Base-by-base conservation (phyloP, 805 yeast species). In the Clavispora santaluciae region DNA sequence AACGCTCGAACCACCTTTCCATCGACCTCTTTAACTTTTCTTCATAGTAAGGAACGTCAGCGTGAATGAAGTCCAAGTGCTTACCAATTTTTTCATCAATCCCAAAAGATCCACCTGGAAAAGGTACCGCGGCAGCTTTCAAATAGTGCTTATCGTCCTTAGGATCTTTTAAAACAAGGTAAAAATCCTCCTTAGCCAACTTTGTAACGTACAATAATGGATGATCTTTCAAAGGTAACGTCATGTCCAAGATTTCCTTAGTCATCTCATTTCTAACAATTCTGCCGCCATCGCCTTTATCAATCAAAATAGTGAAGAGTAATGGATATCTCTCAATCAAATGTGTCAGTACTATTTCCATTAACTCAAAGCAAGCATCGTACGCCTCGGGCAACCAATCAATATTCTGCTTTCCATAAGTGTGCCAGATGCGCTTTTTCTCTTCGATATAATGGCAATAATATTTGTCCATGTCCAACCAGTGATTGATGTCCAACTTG, bases 381-480 rank as follows among this genome's bases (percentile, higher is more conserved):
- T 76, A 70, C 10, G 79, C 71, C 47, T 77, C 86, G 5, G 86
- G 86, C 23, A 79, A 64, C 78, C 82, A 78, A 49, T 76, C 86
- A 48, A 80, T 69, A 53, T 81, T 79, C 38, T 78, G 76, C 37
- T 72, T 70, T 7, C 86, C 86, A 52, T 78, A 79, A 36, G 70
- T 61, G 51, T 72, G 73, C 57, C 73, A 71, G 35, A 83, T 74
- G 43, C 85, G 63, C 53, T 73, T 60, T 59, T 81, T 81, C 54
- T 83, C 87, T 45, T 75, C 67, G 41, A 81, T 73, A 51, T 83
- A 83, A 47, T 78, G 81, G 58, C 78, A 68, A 54, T 81, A 83
- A 60, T 79, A 83, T 57, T 81, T 82, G 58, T 83, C 89, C 88
- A 83, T 83, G 53, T 83, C 88, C 48, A 83, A 61, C 89, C 89